Evolutionary conservation across 139 green algal species (phyloP).

Genomic region (Tetraselmis striata): DNA sequence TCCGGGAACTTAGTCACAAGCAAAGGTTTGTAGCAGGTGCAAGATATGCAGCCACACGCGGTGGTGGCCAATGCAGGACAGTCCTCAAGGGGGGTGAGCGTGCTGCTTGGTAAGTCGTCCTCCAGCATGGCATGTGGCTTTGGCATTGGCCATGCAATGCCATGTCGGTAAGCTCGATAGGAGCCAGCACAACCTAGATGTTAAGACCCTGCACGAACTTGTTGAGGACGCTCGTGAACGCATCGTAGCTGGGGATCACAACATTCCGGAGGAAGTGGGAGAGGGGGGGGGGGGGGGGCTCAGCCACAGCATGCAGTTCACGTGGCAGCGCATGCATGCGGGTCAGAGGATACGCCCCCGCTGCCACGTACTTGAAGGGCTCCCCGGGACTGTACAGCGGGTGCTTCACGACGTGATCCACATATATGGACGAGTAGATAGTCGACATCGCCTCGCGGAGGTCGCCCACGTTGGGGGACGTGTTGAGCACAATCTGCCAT

Average conservation of each 20-base stretch:
- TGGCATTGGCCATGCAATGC: too few relatives aligned
- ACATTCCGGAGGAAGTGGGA: too few relatives aligned
- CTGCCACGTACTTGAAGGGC: conserved; percentile 57
- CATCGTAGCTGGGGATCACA: conserved; percentile 25
- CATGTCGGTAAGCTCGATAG: too few relatives aligned
- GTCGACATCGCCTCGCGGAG: conserved; percentile 59
- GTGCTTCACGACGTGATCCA: conserved; percentile 80
- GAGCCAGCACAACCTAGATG: too few relatives aligned
- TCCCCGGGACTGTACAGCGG: conserved; percentile 65
- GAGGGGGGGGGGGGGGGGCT: too few relatives aligned
- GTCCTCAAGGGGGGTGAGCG: too few relatives aligned
- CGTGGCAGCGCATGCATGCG: not conserved
- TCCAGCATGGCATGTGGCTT: too few relatives aligned
- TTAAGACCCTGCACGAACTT: conserved; percentile 43
- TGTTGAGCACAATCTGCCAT: conserved; percentile 76
- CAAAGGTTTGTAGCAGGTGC: too few relatives aligned
- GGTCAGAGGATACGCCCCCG: not conserved
- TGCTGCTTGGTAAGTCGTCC: too few relatives aligned
- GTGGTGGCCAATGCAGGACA: too few relatives aligned
- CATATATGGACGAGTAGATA: conserved; percentile 73
- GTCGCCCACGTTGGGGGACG: conserved; percentile 55
- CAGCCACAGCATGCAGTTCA: not conserved
- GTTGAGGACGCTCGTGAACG: conserved; percentile 40
- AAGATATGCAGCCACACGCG: too few relatives aligned
- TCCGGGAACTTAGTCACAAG: too few relatives aligned